Evolutionary conservation across 345 rosid species (phyloP), one percentile per base, ranked within the genome.

Genomic region (Syzygium grande): DNA sequence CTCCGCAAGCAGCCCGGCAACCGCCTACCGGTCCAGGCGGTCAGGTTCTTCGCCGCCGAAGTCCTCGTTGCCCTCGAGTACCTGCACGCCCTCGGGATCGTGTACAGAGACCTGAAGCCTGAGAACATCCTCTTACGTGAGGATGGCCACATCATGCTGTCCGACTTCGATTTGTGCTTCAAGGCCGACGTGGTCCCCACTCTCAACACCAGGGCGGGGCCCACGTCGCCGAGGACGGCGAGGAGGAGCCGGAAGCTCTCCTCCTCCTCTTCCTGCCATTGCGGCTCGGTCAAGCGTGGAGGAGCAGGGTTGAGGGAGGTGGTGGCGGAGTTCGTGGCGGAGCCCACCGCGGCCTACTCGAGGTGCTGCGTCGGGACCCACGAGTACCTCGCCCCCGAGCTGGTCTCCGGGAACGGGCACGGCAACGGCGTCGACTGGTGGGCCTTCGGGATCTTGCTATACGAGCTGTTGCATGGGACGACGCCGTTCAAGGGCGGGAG

Each of bases 371-470:
- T 97, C 7, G 99, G 99, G n/a, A 96, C 98, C 23, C 98, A 97
- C 91, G 99, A 97, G 90, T 97, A 97, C 86, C 93, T 96, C 13
- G 97, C 99, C 65, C 98, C 98, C 56, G 99, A 97, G 93, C 88
- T 97, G 86, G 94, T 97, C 41, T 86, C 95, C 7, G 98, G 96
- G 0, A 92, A 90, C 88, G 99, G 97, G 21, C 99, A 97, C 90
- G 99, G 98, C 52, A 95, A 94, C 90, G 95, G 97, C 88, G 99
- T 97, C 22, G 99, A 97, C 86, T 97, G 99, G 99, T 97, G 99
- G 99, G 97, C 99, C 17, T 93, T 96, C 41, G 99, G 99, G 88
- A 90, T 96, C 55, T 89, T 97, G 55, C 86, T 92, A 21, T 94
- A 95, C 94, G 99, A 97, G 92, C 63, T 97, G 84, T 6, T 93